Evolutionary conservation across 73 alveolate genomes (phyloP), one percentile per base, ranked within the genome.

Genomic region (Tetrahymena borealis): DNA sequence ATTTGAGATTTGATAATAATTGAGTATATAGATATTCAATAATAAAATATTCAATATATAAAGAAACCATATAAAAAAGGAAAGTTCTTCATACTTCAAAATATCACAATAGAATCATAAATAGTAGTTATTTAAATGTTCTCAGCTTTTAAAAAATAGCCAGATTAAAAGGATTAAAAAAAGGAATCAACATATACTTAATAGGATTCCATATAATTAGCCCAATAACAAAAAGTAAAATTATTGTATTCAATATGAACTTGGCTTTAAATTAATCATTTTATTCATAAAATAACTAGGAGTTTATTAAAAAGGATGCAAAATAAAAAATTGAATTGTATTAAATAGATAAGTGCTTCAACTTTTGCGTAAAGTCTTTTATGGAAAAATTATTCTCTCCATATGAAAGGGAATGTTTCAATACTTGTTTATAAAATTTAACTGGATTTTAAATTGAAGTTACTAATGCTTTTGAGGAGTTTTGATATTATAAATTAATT

Each of bases 321-420:
- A 60, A 60, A 35, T 35, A 60, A 60, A 60, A 35, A 60, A 35
- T 60, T 4, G 9, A 60, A n/a, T 60, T 60, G 35, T 60, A 60
- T 9, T 15, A 60, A 60, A 60, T 60, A 60, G 93, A 93, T 90
- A 38, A 60, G 39, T 93, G 95, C 77, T 93, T 79, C 32, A 93
- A 93, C 43, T 28, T 15, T 79, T 93, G 93, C 78, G 91, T 93
- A 11, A 85, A 79, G 32, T 79, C 91, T 24, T 93, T 79, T 38
- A 39, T 79, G 93, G 93, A 93, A 41, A 93, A 93, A 38, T 24
- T 93, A 38, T 31, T 85, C 15, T 39, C 93, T 38, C 93, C 95
- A 16, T 93, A 78, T 90, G 95, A 93, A 43, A 93, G 79, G 24
- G 93, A 93, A 40, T 93, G 95, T 90, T 40, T 79, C 40, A 78